phyloP scores from a whole-genome alignment of 176 grass and related monocot species.

The Carex scoparia region DNA sequence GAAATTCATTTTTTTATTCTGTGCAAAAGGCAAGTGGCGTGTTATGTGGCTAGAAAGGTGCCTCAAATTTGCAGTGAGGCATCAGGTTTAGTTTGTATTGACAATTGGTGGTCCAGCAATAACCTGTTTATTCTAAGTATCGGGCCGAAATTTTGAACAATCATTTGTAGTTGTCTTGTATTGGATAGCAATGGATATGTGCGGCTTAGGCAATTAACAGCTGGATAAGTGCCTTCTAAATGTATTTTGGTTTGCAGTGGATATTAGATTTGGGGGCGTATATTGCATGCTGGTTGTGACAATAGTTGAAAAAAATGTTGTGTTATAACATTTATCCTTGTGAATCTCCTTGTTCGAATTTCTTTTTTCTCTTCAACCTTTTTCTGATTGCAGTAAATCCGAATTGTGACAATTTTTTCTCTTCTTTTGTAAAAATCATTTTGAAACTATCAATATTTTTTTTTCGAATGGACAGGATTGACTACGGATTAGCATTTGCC shows the following conservation, averaged over 20 bases:
- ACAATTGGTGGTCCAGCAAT: constrained; percentile 42
- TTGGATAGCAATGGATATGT: constrained; percentile 17
- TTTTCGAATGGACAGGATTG: too few relatives aligned
- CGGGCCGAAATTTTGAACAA: constrained; percentile 30
- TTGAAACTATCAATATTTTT: too few relatives aligned
- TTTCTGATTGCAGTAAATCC: not conserved
- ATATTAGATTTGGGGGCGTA: constrained; percentile 1
- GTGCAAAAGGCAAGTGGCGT: constrained; percentile 58
- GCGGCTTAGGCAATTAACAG: constrained; percentile 19
- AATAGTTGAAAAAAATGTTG: constrained; percentile 15
- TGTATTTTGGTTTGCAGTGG: constrained; percentile 22
- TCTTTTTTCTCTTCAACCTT: not conserved
- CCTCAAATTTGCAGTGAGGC: constrained; percentile 29
- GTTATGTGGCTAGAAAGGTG: constrained; percentile 34
- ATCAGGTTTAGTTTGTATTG: constrained; percentile 37
- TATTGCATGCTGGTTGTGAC: constrained; percentile 23
- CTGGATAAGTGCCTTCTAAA: not conserved
- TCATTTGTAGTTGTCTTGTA: constrained; percentile 19
- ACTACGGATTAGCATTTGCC: too few relatives aligned
- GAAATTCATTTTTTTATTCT: constrained; percentile 59
- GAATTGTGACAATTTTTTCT: not conserved
- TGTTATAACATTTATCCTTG: constrained; percentile 10
- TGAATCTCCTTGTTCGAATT: not conserved
- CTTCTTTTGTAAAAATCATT: too few relatives aligned
- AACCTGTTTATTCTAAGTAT: constrained; percentile 40